These are phyloP conservation scores for Rhizoctonia solani DNA, from an alignment of 1,284 basidiomycete genomes.

Conservation along the genomic window DNA sequence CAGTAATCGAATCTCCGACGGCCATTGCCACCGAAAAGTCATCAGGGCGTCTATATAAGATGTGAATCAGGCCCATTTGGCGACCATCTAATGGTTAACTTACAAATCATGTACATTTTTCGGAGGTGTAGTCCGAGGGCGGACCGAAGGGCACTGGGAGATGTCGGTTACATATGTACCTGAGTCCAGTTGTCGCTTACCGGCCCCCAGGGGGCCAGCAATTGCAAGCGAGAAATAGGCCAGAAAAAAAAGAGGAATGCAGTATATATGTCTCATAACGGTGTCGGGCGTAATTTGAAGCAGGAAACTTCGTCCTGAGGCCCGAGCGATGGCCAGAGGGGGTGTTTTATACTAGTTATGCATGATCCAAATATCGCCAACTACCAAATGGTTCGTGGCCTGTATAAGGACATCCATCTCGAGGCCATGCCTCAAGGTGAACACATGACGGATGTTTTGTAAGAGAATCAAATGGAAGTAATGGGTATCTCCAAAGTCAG, in stretches of 20 bases:
- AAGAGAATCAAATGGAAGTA: background rate
- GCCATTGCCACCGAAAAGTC: constrained; percentile 49
- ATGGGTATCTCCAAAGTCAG: background rate
- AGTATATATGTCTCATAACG: background rate
- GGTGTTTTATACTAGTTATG: no score
- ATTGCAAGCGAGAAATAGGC: background rate
- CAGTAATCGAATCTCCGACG: constrained; percentile 49
- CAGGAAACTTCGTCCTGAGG: no score
- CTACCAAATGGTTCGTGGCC: no score
- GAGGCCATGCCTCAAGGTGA: no score
- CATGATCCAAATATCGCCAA: no score
- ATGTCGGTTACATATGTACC: constrained; percentile 34
- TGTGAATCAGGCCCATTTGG: background rate
- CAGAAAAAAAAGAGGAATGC: background rate
- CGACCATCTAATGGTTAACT: background rate
- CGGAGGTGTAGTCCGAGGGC: constrained; percentile 21
- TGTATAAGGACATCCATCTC: no score
- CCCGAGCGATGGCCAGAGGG: no score
- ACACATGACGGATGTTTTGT: background rate
- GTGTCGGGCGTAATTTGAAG: background rate
- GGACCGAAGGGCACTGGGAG: constrained; percentile 32
- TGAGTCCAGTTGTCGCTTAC: constrained; percentile 3
- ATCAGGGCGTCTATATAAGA: constrained; percentile 44
- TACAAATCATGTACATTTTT: constrained; percentile 37
- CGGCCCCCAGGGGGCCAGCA: background rate